Base-by-base conservation (phyloP, 2,329 filamentous ascomycete genomes). In the Dothistroma pini region DNA sequence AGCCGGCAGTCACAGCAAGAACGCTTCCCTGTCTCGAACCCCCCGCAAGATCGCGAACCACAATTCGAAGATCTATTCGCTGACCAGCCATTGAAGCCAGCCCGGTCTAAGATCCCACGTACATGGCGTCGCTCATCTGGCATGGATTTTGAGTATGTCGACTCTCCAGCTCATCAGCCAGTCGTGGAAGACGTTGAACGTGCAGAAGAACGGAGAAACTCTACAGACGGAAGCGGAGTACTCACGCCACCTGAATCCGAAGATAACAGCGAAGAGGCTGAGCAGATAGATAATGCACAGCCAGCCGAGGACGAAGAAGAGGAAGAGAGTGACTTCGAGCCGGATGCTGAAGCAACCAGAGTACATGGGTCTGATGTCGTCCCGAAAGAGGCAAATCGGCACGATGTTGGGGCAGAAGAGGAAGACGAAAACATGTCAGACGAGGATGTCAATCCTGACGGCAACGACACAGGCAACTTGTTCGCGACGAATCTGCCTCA, bases 61-160 rank as follows among this genome's bases (percentile, higher is more conserved):
- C 66, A 54, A 57, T n/a, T 71, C 5, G 68, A 73, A 35, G 76
- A 77, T 48, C 58, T 76, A 14, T 75, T 77, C 47, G 65, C 67
- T 9, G 71, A 73, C 21, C 69, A 74, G 35, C 64, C 69, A 51
- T 65, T 63, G 2, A 73, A 70, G 44, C 75, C 77, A 58, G 67
- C 71, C 21, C 73, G 78, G 32, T 66, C 74, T 16, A 79, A 78
- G 59, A 70, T 78, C 31, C 75, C 77, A 38, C 71, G 72, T 16
- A 78, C 77, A 3, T 78, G 78, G 75, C 75, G 78, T 48, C 71
- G 75, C n/a, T 75, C 68, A 21, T 77, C 71, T 38, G 73, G 70
- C 5, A 74, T 66, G 54, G 69, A 78, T 54, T 75, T 74, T 48
- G 69, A 71, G 8, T 76, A 77, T 60, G 70, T 73, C 22, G 75